phyloP scores from a whole-genome alignment of 140 eudicot genomes.

The Anethum foeniculum region DNA sequence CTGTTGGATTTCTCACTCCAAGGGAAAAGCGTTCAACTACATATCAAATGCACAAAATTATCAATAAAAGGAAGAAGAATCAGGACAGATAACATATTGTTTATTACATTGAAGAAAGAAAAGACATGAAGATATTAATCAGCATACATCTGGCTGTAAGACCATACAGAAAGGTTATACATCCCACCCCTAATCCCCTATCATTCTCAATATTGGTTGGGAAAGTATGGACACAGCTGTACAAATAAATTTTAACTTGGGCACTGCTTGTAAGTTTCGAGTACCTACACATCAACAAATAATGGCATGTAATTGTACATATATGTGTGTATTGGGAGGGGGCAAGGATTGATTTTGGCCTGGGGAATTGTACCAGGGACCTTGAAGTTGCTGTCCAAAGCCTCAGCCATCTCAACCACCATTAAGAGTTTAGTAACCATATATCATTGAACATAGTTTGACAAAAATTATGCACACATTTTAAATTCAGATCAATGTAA shows the following conservation, averaged over 20 bases:
- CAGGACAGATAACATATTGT: background rate
- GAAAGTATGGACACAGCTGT: background rate
- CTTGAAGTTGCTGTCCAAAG: background rate
- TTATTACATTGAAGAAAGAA: background rate
- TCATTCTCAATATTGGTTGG: background rate
- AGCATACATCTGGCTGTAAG: background rate
- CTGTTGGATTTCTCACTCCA: conserved; percentile 92
- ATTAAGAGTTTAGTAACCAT: background rate
- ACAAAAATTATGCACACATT: background rate
- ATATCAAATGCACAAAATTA: conserved; percentile 24
- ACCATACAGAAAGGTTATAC: background rate
- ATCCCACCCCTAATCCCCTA: background rate
- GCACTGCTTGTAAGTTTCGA: background rate
- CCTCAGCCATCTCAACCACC: background rate
- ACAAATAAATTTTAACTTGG: background rate
- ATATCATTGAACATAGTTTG: background rate
- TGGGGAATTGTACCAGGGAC: background rate
- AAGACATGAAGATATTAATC: background rate
- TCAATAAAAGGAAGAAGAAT: conserved; percentile 8
- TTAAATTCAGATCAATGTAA: background rate
- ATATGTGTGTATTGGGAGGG: background rate
- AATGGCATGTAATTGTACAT: background rate
- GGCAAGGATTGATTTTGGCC: background rate
- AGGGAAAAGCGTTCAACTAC: conserved; percentile 92
- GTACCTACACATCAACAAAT: background rate